Percentiles rank a stretch among this genome's conserved stretches.
phyloP scores from a whole-genome alignment of 345 rosid species.

The Gossypium rotundifolium region DNA sequence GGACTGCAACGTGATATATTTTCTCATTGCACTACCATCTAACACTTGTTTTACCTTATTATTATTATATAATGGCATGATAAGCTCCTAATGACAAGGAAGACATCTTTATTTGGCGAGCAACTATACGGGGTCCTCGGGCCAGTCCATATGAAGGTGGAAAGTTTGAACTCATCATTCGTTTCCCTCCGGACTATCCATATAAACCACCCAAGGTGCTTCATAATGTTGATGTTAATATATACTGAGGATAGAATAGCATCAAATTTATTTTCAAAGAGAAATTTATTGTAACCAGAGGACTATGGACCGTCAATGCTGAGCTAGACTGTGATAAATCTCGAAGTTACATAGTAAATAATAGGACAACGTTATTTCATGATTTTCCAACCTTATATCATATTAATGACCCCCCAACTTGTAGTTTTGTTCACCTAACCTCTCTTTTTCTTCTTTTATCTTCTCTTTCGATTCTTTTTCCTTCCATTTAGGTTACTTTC shows the following conservation, averaged over 20 bases:
- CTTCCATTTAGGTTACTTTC: slow-evolving; percentile 64
- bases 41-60: no score
- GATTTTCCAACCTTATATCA: background rate
- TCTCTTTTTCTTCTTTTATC: background rate
- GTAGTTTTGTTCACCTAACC: background rate
- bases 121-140: no score
- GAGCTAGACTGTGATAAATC: background rate
- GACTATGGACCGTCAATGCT: background rate
- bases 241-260: background rate
- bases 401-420: no score
- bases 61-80: no score
- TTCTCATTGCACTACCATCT: no score
- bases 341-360: background rate
- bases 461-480: background rate
- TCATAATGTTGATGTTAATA: background rate
- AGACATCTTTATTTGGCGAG: no score
- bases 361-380: background rate
- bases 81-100: no score
- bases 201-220: no score
- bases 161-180: no score
- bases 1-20: no score
- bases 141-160: no score
- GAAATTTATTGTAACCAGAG: background rate
- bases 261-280: background rate
- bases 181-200: no score